Evolutionary conservation across 192 early-diverging fungal genomes (phyloP).

Genomic region (Powellomyces hirtus): DNA sequence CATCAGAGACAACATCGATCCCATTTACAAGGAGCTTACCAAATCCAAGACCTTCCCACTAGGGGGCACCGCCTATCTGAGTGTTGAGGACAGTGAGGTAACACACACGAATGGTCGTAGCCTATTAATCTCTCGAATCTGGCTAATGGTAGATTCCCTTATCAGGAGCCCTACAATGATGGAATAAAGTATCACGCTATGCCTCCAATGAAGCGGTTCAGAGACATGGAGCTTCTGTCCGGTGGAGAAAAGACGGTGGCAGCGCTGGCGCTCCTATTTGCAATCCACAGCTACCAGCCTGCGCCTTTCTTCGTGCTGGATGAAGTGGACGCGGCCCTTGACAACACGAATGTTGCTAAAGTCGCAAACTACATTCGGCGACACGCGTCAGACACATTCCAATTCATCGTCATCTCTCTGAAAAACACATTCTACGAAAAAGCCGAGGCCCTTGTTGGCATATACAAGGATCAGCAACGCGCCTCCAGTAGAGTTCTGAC

Average conservation of each 20-base stretch:
- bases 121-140: neutral
- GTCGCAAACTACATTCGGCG: conserved; percentile 88
- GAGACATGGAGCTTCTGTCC: conserved; percentile 98
- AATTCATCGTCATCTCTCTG: conserved; percentile 98
- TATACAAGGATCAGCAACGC: conserved; percentile 84
- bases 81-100: conserved; percentile 83
- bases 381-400: conserved; percentile 63
- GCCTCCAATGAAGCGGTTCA: conserved; percentile 98
- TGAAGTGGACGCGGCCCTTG: conserved; percentile 98
- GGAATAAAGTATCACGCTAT: conserved; percentile 98
- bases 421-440: conserved; percentile 94
- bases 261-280: conserved; percentile 93
- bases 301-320: conserved; percentile 99
- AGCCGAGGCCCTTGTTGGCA: conserved; percentile 90
- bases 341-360: conserved; percentile 92
- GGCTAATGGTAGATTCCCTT: too few relatives aligned
- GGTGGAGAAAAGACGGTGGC: conserved; percentile 99
- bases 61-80: conserved; percentile 94
- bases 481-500: conserved; percentile 86
- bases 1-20: conserved; percentile 88
- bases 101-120: neutral
- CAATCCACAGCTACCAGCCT: conserved; percentile 90
- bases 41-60: conserved; percentile 78
- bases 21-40: conserved; percentile 95
- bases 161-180: conserved; percentile 83